phyloP scores from a whole-genome alignment of 225 moss, liverwort and hornwort species.

The Neckera pumila region DNA sequence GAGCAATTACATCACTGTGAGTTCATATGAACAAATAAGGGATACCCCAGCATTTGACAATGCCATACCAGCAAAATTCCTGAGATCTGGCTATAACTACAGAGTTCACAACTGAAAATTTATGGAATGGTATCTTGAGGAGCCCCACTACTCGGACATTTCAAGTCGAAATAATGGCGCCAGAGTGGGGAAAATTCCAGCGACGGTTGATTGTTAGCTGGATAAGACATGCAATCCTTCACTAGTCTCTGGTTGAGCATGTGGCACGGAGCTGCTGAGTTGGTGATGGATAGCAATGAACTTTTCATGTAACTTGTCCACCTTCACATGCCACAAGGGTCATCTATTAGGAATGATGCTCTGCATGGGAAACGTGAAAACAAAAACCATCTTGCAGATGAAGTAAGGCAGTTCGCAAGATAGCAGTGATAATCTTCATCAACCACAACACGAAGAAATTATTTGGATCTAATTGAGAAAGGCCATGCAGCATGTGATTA shows the following conservation, averaged over 20 bases:
- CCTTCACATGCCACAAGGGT: conserved; percentile 33
- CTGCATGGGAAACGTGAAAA: background rate
- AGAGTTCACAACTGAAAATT: background rate
- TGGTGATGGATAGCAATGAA: conserved; percentile 72
- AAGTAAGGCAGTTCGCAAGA: background rate
- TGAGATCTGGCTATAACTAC: background rate
- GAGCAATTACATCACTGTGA: background rate
- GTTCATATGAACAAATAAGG: background rate
- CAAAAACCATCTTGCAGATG: background rate
- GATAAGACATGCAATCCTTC: background rate
- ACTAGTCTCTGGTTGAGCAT: background rate
- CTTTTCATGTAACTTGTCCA: conserved; percentile 81
- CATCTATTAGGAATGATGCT: background rate
- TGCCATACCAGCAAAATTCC: background rate
- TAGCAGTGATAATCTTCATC: background rate
- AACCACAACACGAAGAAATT: background rate
- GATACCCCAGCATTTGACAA: background rate
- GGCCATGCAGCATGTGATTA: background rate
- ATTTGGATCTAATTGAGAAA: background rate
- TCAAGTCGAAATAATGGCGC: background rate
- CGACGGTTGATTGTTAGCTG: background rate
- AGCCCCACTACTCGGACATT: background rate
- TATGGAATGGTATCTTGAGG: background rate
- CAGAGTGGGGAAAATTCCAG: background rate
- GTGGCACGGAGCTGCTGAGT: conserved; percentile 30